Percentiles rank a stretch among this genome's conserved stretches.
phyloP scores from a whole-genome alignment of 2,329 filamentous ascomycete genomes.

The Fusarium pseudoanthophilum region DNA sequence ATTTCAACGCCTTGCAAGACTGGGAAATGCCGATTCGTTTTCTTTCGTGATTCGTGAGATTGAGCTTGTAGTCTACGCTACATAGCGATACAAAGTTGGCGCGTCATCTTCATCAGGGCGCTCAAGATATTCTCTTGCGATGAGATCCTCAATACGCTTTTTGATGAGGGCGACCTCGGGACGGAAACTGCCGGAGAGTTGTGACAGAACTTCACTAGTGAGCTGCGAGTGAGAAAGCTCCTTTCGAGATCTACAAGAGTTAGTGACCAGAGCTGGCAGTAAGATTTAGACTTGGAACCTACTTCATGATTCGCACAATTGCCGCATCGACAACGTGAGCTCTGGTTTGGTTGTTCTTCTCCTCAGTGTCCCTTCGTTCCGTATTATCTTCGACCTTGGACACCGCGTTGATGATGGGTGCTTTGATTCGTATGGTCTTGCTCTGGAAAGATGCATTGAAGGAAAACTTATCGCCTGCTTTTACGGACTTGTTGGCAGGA shows the following conservation, averaged over 20 bases:
- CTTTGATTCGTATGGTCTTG: slow-evolving; percentile 88
- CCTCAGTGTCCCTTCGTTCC: slow-evolving; percentile 76
- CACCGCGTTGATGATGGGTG: slow-evolving; percentile 81
- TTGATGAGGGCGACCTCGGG: slow-evolving; percentile 83
- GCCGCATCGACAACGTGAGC: slow-evolving; percentile 79
- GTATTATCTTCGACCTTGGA: slow-evolving; percentile 85
- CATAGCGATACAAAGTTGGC: slow-evolving; percentile 74
- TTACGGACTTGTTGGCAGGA: slow-evolving; percentile 81
- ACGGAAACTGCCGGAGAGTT: slow-evolving; percentile 75
- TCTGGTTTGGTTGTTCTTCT: slow-evolving; percentile 78
- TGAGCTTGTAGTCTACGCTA: slow-evolving; percentile 62
- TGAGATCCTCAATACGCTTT: slow-evolving; percentile 81
- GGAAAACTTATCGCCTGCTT: slow-evolving; percentile 78
- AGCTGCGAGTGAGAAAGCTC: slow-evolving; percentile 75
- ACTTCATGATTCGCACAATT: slow-evolving; percentile 88
- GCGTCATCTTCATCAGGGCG: slow-evolving; percentile 73
- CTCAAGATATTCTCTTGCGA: slow-evolving; percentile 81
- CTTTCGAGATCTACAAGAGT: slow-evolving; percentile 72
- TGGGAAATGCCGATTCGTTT: slow-evolving; percentile 21
- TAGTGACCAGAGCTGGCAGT: slow-evolving; percentile 1
- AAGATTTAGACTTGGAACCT: slow-evolving; percentile 50
- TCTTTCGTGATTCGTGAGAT: slow-evolving; percentile 42
- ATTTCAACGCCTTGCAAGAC: slow-evolving; percentile 40
- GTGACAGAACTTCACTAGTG: slow-evolving; percentile 76
- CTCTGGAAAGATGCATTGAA: slow-evolving; percentile 87